These are phyloP conservation scores for Earliella scabrosa DNA, from an alignment of 1,284 basidiomycete genomes.

Conservation along the genomic window DNA sequence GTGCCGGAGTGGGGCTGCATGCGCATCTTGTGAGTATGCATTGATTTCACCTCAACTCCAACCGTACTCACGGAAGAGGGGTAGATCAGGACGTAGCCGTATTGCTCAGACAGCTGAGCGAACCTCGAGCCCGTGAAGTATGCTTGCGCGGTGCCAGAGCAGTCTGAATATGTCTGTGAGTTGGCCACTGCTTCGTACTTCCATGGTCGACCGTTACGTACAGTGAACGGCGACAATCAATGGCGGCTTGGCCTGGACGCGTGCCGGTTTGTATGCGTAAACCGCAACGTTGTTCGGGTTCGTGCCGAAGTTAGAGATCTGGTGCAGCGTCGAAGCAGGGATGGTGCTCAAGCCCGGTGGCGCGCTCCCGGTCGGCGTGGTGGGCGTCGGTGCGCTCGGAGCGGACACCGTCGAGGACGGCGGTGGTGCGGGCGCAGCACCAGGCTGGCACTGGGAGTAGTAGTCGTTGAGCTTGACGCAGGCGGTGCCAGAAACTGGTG, in stretches of 20 bases:
- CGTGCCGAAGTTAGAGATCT: constrained; percentile 43
- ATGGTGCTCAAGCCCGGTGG: constrained; percentile 19
- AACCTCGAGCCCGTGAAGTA: constrained; percentile 56
- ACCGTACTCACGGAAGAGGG: constrained; percentile 50
- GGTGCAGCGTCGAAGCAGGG: constrained; percentile 24
- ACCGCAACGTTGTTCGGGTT: constrained; percentile 57
- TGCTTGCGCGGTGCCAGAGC: constrained; percentile 53
- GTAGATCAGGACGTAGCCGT: constrained; percentile 53
- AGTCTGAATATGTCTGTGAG: constrained; percentile 28
- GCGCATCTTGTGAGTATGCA: not conserved
- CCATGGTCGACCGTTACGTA: constrained; percentile 32
- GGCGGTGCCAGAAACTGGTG: constrained; percentile 38
- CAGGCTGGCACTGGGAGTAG: constrained; percentile 33
- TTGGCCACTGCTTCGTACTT: not conserved
- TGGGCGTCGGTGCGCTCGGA: not conserved
- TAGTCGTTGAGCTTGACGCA: constrained; percentile 29
- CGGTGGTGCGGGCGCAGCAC: not conserved
- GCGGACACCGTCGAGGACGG: not conserved
- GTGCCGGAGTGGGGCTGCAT: constrained; percentile 46
- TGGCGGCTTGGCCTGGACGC: constrained; percentile 41
- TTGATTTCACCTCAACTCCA: constrained; percentile 33
- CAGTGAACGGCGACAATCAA: constrained; percentile 50
- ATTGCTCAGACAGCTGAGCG: constrained; percentile 51
- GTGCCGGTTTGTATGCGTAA: constrained; percentile 52
- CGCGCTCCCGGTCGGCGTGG: constrained; percentile 11